Percentiles rank a stretch among this genome's conserved stretches.
These are phyloP conservation scores for Alnus glutinosa DNA, from an alignment of 306 rosid species.

Conservation along the genomic window DNA sequence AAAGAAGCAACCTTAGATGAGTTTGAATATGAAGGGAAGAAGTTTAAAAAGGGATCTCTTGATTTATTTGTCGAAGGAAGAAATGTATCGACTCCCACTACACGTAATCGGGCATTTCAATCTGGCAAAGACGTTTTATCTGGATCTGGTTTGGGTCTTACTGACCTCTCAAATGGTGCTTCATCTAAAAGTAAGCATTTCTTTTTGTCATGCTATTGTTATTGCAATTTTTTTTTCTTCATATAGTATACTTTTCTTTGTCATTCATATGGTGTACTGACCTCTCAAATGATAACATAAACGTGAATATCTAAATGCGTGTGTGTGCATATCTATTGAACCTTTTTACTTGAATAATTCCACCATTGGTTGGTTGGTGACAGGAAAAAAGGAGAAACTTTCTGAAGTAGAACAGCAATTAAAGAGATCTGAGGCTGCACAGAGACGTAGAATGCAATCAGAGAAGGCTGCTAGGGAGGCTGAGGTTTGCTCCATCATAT, in stretches of 20 bases:
- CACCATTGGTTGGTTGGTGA: conserved; percentile 10
- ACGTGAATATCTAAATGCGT: too few species aligned
- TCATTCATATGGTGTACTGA: too few species aligned
- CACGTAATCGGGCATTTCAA: conserved; percentile 87
- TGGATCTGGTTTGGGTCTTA: conserved; percentile 55
- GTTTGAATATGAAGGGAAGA: conserved; percentile 66
- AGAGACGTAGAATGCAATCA: conserved; percentile 80
- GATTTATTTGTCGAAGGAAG: conserved; percentile 75
- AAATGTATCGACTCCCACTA: conserved; percentile 57
- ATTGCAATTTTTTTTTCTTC: background rate
- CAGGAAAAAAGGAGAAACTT: conserved; percentile 91
- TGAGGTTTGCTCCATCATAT: conserved; percentile 50
- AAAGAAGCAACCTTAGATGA: conserved; percentile 57
- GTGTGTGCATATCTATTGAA: background rate
- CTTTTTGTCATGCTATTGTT: conserved; percentile 4
- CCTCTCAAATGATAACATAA: too few species aligned
- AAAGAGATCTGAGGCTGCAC: conserved; percentile 97
- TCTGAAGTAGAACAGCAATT: conserved; percentile 76
- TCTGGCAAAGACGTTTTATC: conserved; percentile 68
- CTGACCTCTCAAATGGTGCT: conserved; percentile 92
- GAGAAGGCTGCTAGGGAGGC: conserved; percentile 93
- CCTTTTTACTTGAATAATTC: conserved; percentile 23
- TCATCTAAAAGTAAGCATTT: conserved; percentile 84
- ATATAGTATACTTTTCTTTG: background rate
- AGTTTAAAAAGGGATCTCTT: conserved; percentile 71